Evolutionary conservation across 768 basidiomycete species (phyloP).

Genomic region (Goffeauzyma gilvescens): DNA sequence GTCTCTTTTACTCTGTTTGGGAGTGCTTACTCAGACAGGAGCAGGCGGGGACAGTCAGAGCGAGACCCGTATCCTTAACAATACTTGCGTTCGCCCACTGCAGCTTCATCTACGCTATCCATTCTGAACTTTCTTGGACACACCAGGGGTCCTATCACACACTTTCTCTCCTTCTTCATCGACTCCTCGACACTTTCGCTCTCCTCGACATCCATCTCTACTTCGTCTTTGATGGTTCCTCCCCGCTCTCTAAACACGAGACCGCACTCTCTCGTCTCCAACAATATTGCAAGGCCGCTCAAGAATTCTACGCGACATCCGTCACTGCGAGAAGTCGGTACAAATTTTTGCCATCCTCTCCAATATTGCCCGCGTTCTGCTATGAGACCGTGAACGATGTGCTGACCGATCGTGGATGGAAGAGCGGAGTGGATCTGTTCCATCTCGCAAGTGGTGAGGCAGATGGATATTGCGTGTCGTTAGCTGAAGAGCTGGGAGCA

Average conservation of each 20-base stretch:
- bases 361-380: conserved; percentile 27
- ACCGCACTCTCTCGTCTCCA: conserved; percentile 19
- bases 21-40: neutral
- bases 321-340: conserved; percentile 22
- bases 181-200: conserved; percentile 20
- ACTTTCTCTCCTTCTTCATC: conserved; percentile 21
- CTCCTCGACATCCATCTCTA: conserved; percentile 25
- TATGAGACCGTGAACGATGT: conserved; percentile 24
- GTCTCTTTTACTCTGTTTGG: neutral
- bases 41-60: no score
- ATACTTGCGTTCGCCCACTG: neutral
- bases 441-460: conserved; percentile 28
- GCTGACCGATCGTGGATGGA: conserved; percentile 10
- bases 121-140: conserved; percentile 24
- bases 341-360: conserved; percentile 13
- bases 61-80: no score
- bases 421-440: conserved; percentile 10
- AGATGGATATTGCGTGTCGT: conserved; percentile 22
- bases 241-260: conserved; percentile 26
- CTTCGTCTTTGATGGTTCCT: conserved; percentile 32
- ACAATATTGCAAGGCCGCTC: conserved; percentile 14
- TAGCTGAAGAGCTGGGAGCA: conserved; percentile 24
- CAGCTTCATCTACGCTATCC: conserved; percentile 30
- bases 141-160: conserved; percentile 30
- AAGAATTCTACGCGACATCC: conserved; percentile 31